Conservation (phyloP, 495 filamentous ascomycete genomes). For the Penicillium tannophilum region DNA sequence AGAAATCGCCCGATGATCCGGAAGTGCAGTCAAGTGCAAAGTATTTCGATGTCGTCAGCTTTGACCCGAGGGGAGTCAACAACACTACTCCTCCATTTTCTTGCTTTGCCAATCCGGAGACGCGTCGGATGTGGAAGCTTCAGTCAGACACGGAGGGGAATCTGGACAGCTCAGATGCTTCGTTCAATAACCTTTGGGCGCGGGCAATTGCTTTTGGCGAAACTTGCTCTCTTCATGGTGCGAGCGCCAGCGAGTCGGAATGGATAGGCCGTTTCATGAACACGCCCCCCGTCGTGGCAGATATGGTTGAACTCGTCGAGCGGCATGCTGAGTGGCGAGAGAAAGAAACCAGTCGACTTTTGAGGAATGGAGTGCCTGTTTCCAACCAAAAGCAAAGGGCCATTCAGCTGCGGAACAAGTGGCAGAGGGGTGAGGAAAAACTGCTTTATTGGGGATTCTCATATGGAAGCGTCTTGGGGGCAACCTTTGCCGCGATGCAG, state of each 20-base stretch:
- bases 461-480: conserved; percentile 1
- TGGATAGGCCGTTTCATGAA: conserved; percentile 4
- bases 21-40: neutral
- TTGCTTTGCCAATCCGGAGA: neutral
- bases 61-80: conserved; percentile 1
- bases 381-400: neutral
- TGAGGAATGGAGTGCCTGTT: neutral
- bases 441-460: conserved; percentile 4
- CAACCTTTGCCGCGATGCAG: conserved; percentile 1
- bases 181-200: conserved; percentile 1
- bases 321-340: conserved; percentile 1
- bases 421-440: neutral
- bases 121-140: neutral
- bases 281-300: neutral
- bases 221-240: neutral
- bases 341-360: neutral
- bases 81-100: neutral
- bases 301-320: conserved; percentile 4
- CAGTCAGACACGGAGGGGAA: neutral
- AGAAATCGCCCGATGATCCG: neutral
- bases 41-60: conserved; percentile 1
- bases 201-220: neutral
- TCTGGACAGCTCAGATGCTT: neutral
- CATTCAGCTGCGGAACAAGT: neutral
- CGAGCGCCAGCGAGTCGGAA: neutral